Evolutionary conservation across 495 filamentous ascomycete species (phyloP).

Genomic region (Penicillium riverlandense): DNA sequence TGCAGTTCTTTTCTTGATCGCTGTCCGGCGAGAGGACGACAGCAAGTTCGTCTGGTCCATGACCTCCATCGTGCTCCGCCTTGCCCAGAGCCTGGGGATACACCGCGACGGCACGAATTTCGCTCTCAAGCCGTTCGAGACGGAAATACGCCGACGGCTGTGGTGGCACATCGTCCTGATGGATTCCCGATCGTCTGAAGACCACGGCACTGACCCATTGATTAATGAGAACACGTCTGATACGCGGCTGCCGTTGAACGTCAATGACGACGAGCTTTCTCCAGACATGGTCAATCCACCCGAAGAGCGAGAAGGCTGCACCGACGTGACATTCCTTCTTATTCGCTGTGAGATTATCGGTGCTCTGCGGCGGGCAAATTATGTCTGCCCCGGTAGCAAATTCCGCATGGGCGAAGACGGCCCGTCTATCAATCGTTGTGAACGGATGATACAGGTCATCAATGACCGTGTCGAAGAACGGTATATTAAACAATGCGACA

Average conservation of each 20-base stretch:
- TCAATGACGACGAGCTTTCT: conserved; percentile 9
- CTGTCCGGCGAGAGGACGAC: conserved; percentile 59
- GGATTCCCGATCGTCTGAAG: conserved; percentile 72
- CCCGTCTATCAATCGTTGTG: conserved; percentile 43
- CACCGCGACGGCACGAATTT: conserved; percentile 76
- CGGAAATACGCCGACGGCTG: conserved; percentile 75
- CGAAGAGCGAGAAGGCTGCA: conserved; percentile 49
- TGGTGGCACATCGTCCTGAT: conserved; percentile 80
- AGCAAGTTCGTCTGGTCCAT: conserved; percentile 62
- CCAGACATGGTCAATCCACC: conserved; percentile 48
- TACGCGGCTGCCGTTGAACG: conserved; percentile 53
- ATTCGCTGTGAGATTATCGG: conserved; percentile 57
- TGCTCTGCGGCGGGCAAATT: conserved; percentile 34
- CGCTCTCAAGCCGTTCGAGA: conserved; percentile 65
- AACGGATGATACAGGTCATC: conserved; percentile 55
- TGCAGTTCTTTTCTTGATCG: conserved; percentile 62
- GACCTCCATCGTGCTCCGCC: conserved; percentile 65
- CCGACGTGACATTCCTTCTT: conserved; percentile 76
- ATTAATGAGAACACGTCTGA: conserved; percentile 66
- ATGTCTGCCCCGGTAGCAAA: conserved; percentile 19
- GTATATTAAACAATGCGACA: conserved; percentile 47
- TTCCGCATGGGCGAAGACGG: conserved; percentile 11
- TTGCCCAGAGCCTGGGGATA: conserved; percentile 72
- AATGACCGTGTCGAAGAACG: conserved; percentile 54
- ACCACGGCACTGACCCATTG: conserved; percentile 73